phyloP scores from a whole-genome alignment of 116 monocot genomes.

The Iris pallida region DNA sequence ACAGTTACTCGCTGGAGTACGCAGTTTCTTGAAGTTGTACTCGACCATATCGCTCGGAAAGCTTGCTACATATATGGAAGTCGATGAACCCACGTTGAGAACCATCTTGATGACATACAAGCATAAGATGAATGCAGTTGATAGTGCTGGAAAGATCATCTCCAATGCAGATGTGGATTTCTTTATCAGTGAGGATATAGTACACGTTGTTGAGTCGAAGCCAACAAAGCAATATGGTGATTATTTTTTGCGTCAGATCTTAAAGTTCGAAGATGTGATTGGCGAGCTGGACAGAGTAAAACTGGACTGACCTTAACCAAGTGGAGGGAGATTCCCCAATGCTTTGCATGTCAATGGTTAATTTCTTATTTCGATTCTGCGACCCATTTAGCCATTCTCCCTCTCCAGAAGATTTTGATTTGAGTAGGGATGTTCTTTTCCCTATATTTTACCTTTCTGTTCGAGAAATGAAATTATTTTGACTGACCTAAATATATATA shows the following conservation, averaged over 20 bases:
- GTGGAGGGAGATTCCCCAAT: too few species aligned
- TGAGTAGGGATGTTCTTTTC: too few species aligned
- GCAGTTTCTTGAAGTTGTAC: constrained; percentile 80
- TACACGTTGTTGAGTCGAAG: constrained; percentile 69
- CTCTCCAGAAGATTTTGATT: too few species aligned
- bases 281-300: constrained; percentile 71
- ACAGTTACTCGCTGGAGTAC: constrained; percentile 60
- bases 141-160: constrained; percentile 67
- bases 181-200: constrained; percentile 69
- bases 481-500: too few species aligned
- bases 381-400: too few species aligned
- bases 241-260: constrained; percentile 76
- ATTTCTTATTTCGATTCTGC: too few species aligned
- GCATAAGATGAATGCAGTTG: constrained; percentile 85
- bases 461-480: too few species aligned
- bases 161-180: constrained; percentile 89
- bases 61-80: constrained; percentile 82
- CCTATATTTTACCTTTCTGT: too few species aligned
- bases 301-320: constrained; percentile 38
- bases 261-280: constrained; percentile 87
- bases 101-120: constrained; percentile 93
- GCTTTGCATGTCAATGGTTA: too few species aligned
- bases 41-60: constrained; percentile 78
- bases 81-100: constrained; percentile 80
- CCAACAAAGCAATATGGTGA: constrained; percentile 66